These are phyloP conservation scores for Cornus kousa DNA, from an alignment of 148 eudicot species.

Conservation along the genomic window DNA sequence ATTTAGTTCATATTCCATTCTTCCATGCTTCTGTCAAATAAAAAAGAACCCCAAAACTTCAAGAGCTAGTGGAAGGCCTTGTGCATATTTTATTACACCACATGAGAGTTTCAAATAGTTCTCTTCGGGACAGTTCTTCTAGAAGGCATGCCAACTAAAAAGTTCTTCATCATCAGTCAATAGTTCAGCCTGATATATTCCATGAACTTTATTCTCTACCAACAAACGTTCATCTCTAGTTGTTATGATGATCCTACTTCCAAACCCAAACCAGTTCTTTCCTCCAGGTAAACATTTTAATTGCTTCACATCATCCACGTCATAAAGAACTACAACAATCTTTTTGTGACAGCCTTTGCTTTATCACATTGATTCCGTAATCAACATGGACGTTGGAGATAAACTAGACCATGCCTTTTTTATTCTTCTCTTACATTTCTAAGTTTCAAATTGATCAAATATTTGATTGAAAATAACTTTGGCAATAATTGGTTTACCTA, in stretches of 20 bases:
- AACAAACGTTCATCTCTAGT: background rate
- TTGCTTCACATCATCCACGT: conserved; percentile 1
- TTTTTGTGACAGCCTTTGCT: background rate
- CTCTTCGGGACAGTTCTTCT: background rate
- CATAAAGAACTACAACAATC: conserved; percentile 1
- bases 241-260: conserved; percentile 12
- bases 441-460: conserved; percentile 1
- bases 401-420: background rate
- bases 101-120: background rate
- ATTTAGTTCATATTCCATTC: conserved; percentile 4
- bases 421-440: conserved; percentile 4
- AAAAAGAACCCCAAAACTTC: conserved; percentile 18
- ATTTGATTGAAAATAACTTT: background rate
- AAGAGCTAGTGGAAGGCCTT: conserved; percentile 5
- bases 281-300: background rate
- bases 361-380: too few relatives aligned
- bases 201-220: background rate
- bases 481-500: conserved; percentile 8
- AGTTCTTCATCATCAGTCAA: background rate
- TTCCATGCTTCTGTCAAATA: background rate
- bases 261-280: conserved; percentile 3
- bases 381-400: background rate
- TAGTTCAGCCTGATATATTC: background rate
- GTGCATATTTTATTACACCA: background rate
- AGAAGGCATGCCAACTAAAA: background rate